Evolutionary conservation across 164 flowering plant species (phyloP).

Genomic region (grape (Vitis vinifera)): ASM3070453v1 NC_081819.1:17188501-17189000

Average conservation of each 20-base stretch:
- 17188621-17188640: conserved; percentile 2
- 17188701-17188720: conserved; percentile 31
- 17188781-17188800: conserved; percentile 47
- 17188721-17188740: conserved; percentile 46
- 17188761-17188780: conserved; percentile 18
- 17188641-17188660: conserved; percentile 42
- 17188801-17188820: conserved; percentile 35
- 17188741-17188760: conserved; percentile 28
- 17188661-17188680: conserved; percentile 41
- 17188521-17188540: conserved; percentile 31
- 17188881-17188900: neutral
- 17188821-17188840: conserved; percentile 61
- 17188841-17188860: conserved; percentile 33
- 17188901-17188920: conserved; percentile 14
- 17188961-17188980: conserved; percentile 23
- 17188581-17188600: conserved; percentile 22
- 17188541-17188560: conserved; percentile 38
- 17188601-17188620: conserved; percentile 35
- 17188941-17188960: neutral
- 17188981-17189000: conserved; percentile 15
- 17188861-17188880: conserved; percentile 10
- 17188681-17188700: conserved; percentile 31
- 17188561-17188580: conserved; percentile 41
- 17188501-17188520: conserved; percentile 26
- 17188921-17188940: conserved; percentile 3